Percentiles rank a stretch among this genome's conserved stretches.
Evolutionary conservation across 129 eudicot genomes (phyloP).

Genomic region (Silybum marianum): DNA sequence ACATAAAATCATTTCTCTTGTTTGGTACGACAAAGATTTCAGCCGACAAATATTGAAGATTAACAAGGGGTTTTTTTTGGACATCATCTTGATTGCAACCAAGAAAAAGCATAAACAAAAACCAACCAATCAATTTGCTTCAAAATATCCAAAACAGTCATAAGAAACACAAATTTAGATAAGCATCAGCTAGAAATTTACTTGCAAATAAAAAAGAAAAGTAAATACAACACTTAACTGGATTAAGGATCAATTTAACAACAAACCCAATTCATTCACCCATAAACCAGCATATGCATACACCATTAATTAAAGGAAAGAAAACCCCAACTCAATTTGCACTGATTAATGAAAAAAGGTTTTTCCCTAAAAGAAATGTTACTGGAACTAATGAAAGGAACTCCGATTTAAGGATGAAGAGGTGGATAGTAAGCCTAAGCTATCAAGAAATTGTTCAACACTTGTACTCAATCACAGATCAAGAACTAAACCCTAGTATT

Average conservation of each 20-base stretch:
- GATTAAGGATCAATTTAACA: slow-evolving; percentile 1
- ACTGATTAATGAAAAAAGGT: not conserved
- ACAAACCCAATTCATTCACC: not conserved
- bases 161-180: not conserved
- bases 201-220: not conserved
- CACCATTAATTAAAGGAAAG: not conserved
- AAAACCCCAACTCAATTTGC: not conserved
- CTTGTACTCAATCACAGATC: not conserved
- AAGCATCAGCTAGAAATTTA: not conserved
- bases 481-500: not conserved
- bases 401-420: not conserved
- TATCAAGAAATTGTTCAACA: not conserved
- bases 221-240: not conserved
- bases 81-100: too few relatives aligned
- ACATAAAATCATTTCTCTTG: too few relatives aligned
- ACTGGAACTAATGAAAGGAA: not conserved
- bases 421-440: not conserved
- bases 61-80: too few relatives aligned
- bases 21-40: too few relatives aligned
- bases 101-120: too few relatives aligned
- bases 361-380: not conserved
- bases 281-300: not conserved
- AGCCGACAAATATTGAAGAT: too few relatives aligned
- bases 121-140: too few relatives aligned
- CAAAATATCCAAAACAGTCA: slow-evolving; percentile 1